Evolutionary conservation across 192 early-diverging fungal genomes (phyloP).

Genomic region (Coemansia sp.): DNA sequence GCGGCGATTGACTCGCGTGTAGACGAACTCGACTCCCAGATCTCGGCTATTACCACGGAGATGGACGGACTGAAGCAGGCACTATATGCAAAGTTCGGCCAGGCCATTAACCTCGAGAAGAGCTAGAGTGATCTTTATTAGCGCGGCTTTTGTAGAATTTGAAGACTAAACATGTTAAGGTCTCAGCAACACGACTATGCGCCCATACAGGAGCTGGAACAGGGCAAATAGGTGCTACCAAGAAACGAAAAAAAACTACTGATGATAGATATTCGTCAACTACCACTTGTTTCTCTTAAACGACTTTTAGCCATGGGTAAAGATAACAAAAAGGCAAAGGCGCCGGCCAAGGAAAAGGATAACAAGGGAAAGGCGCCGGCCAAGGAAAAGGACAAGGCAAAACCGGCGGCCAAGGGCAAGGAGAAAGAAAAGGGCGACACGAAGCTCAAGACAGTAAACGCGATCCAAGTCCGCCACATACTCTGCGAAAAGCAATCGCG

Average conservation of each 20-base stretch:
- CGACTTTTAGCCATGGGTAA: background rate
- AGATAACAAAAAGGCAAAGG: conserved; percentile 2
- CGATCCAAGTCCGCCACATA: conserved; percentile 73
- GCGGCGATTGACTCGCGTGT: conserved; percentile 61
- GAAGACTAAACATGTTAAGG: too few relatives aligned
- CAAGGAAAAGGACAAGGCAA: conserved; percentile 2
- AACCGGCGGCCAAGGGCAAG: background rate
- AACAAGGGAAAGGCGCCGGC: background rate
- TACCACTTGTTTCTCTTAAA: background rate
- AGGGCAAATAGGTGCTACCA: too few relatives aligned
- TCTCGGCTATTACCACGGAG: conserved; percentile 62
- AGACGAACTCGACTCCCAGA: conserved; percentile 62
- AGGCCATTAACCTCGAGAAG: conserved; percentile 94
- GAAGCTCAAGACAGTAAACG: conserved; percentile 66
- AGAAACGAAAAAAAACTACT: background rate
- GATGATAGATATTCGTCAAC: background rate
- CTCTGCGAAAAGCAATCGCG: conserved; percentile 82
- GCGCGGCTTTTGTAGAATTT: background rate
- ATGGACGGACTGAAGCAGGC: conserved; percentile 86
- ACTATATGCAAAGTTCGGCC: conserved; percentile 92
- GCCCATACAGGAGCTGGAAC: too few relatives aligned
- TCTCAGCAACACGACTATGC: too few relatives aligned
- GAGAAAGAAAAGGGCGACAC: conserved; percentile 26
- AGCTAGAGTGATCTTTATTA: conserved; percentile 29
- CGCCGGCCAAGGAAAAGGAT: background rate